Evolutionary conservation across 306 rosid species (phyloP).

Genomic region (Castanopsis chinensis): DNA sequence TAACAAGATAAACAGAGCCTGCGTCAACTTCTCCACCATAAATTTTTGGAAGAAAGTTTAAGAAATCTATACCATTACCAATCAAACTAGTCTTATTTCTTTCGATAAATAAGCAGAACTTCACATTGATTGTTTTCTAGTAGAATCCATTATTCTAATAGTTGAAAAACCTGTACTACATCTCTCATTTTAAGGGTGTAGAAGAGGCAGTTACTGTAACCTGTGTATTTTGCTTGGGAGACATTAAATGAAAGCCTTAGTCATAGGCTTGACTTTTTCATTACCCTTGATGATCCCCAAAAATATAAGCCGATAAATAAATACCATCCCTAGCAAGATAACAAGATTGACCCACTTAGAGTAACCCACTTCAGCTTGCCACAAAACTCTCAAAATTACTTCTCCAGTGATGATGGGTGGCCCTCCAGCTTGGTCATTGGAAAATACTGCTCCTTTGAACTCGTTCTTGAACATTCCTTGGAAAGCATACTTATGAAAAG

Average conservation of each 20-base stretch:
- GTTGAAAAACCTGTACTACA: neutral
- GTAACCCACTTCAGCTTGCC: conserved; percentile 46
- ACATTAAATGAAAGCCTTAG: neutral
- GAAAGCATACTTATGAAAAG: conserved; percentile 59
- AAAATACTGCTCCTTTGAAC: conserved; percentile 9
- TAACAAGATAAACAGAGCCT: no score
- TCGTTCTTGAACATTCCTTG: neutral
- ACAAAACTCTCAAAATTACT: conserved; percentile 25
- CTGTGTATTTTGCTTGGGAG: neutral
- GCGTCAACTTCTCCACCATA: no score
- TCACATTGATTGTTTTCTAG: neutral
- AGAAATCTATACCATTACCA: neutral
- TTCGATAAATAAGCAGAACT: neutral
- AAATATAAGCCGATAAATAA: conserved; percentile 44
- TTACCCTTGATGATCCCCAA: conserved; percentile 36
- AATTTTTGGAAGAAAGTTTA: no score
- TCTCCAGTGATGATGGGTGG: conserved; percentile 24
- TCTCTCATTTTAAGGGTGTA: conserved; percentile 2
- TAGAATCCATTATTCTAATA: neutral
- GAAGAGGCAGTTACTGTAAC: conserved; percentile 8
- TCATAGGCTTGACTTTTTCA: conserved; percentile 29
- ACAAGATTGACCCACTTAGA: conserved; percentile 70
- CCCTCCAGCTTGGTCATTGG: neutral
- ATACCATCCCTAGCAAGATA: conserved; percentile 49
- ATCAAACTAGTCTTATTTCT: neutral